phyloP scores from a whole-genome alignment of 495 filamentous ascomycete species.

The Trichoderma parareesei region DNA sequence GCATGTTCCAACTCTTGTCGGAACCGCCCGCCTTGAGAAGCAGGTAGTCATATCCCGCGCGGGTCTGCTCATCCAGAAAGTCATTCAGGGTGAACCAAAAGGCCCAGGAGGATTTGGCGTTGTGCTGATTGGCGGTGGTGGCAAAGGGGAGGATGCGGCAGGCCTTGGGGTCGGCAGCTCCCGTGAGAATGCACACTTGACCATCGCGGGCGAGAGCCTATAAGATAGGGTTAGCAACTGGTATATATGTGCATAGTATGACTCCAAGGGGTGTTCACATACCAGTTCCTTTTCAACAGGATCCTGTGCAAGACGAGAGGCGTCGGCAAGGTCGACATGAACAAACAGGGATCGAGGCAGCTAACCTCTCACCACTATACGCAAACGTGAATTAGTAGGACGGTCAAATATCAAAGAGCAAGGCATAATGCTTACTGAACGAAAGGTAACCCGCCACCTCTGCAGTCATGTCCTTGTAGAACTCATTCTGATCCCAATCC shows the following conservation, averaged over 20 bases:
- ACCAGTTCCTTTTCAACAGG: background rate
- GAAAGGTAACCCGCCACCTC: no score
- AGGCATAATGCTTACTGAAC: no score
- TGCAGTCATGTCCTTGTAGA: no score
- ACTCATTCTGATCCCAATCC: no score
- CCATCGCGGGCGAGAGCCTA: background rate
- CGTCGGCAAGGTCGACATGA: no score
- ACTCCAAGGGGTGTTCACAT: background rate
- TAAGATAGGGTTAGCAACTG: background rate
- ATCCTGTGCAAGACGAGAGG: no score
- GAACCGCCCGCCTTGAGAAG: background rate
- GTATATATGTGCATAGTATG: background rate
- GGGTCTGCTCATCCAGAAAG: no score
- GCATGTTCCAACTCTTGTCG: slow-evolving; percentile 6
- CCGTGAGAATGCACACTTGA: background rate
- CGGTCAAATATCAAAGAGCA: no score
- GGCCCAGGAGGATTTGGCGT: background rate
- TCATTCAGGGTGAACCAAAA: background rate
- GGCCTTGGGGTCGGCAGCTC: background rate
- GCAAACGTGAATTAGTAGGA: no score
- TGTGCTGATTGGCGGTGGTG: background rate
- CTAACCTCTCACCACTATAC: no score
- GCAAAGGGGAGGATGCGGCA: background rate
- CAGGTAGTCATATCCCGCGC: background rate
- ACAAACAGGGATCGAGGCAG: no score